Base-by-base conservation (phyloP, 2,329 filamentous ascomycete genomes). In the Claviceps quebecensis region DNA sequence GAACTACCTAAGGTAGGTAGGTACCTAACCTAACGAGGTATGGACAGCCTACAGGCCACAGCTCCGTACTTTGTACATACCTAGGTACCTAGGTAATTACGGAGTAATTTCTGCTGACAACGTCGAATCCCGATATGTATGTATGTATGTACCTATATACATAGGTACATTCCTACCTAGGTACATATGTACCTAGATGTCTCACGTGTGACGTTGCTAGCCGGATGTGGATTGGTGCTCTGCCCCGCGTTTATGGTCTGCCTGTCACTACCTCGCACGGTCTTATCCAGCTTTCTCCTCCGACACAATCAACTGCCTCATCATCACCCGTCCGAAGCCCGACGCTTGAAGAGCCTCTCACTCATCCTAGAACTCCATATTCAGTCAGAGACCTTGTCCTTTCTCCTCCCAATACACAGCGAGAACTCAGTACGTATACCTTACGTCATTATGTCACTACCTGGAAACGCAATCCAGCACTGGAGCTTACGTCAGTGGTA, bases 321-420 rank as follows among this genome's bases (percentile, higher is more conserved):
- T 53, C 57, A 56, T 58, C 58, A 59, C 54, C 60, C 59, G 53
- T 56, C 61, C 59, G 46, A 46, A 50, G 49, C 14, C 36, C 26
- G 44, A 26, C 22, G 8, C 16, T 17, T 16, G 34, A 46, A 19
- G 22, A 57, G 56, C 58, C 55, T 53, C 54, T 56, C 38, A 48
- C 51, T 41, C 29, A 40, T 45, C 40, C 43, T 50, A 53, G 49
- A 53, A 48, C 52, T 48, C 41, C 41, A 45, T 39, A 23, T n/a
- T 44, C 13, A 29, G 45, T 47, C 39, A 38, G 17, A 19, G 8
- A 29, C 13, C 16, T 23, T 6, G 13, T 5, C 14, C 1, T 9
- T 19, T 16, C 17, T 13, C 17, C 29, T 16, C 34, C 37, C 41
- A 45, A 7, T 4, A 17, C 29, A 16, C 9, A 45, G 34, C 19